phyloP scores from a whole-genome alignment of 1,284 basidiomycete genomes.

The Somion occarium region DNA sequence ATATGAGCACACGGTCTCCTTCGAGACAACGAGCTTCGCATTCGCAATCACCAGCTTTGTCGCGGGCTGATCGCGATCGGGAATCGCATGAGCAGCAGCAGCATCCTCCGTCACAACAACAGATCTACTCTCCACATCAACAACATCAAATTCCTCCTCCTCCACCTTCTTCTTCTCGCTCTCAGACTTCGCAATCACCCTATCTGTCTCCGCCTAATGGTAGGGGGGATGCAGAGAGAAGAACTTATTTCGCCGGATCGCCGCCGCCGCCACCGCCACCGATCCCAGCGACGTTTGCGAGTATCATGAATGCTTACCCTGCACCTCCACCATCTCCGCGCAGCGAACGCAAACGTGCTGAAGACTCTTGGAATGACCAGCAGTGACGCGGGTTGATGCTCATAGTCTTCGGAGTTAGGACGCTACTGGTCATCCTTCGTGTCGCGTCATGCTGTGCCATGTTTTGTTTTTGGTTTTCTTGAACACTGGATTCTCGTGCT shows the following conservation, averaged over 20 bases:
- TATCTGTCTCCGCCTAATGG: background rate
- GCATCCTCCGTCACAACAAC: too few species aligned
- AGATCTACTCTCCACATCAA: too few species aligned
- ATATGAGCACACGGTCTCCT: conserved; percentile 11
- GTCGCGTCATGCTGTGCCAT: background rate
- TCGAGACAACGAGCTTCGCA: conserved; percentile 13
- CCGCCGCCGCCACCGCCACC: conserved; percentile 19
- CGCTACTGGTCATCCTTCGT: background rate
- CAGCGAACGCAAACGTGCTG: background rate
- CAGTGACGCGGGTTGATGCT: background rate
- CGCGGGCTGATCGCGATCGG: conserved; percentile 21
- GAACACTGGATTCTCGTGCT: background rate
- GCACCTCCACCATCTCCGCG: conserved; percentile 18
- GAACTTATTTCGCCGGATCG: background rate
- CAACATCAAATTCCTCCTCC: too few species aligned
- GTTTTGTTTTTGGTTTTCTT: background rate
- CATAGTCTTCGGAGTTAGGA: background rate
- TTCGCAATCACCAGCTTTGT: conserved; percentile 15
- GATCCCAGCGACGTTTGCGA: conserved; percentile 48
- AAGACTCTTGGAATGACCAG: background rate
- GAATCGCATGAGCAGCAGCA: conserved; percentile 21
- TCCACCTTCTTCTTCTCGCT: background rate
- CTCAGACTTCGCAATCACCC: background rate
- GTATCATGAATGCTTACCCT: conserved; percentile 61
- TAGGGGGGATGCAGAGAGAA: background rate